Conservation (phyloP, 768 basidiomycete genomes). For the Mycena amicta region DNA sequence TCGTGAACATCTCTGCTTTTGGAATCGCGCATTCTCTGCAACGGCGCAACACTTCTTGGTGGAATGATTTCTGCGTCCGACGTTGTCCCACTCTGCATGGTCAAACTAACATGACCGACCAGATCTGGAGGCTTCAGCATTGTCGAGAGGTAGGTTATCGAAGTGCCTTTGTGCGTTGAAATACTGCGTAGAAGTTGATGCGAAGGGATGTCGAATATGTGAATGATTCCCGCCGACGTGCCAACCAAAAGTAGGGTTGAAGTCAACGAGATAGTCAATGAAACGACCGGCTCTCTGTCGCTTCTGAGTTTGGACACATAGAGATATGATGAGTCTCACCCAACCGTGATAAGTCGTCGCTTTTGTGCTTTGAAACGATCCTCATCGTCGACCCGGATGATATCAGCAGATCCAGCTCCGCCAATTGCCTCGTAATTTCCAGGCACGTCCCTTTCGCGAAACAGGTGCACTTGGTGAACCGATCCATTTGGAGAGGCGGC, state of each 20-base stretch:
- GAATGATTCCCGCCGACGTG: constrained; percentile 69
- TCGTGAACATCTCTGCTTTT: constrained; percentile 73
- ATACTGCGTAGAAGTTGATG: constrained; percentile 88
- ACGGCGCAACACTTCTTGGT: constrained; percentile 64
- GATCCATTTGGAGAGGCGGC: constrained; percentile 77
- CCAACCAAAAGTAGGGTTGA: constrained; percentile 82
- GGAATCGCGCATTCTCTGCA: constrained; percentile 72
- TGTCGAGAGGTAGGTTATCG: constrained; percentile 74
- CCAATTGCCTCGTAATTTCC: constrained; percentile 72
- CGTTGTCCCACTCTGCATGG: constrained; percentile 40
- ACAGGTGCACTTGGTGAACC: constrained; percentile 80
- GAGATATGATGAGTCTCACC: constrained; percentile 44
- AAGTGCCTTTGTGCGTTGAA: constrained; percentile 63
- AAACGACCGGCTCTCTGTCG: constrained; percentile 69
- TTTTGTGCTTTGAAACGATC: constrained; percentile 42
- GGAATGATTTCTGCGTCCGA: constrained; percentile 60
- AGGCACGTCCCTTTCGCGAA: constrained; percentile 59
- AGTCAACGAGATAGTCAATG: constrained; percentile 76
- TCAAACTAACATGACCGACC: constrained; percentile 74
- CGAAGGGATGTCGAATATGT: constrained; percentile 86
- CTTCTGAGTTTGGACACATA: too few relatives aligned
- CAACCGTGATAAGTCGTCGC: constrained; percentile 69
- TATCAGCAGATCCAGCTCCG: constrained; percentile 68
- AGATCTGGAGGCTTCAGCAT: constrained; percentile 89
- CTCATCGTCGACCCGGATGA: constrained; percentile 68